Conservation (phyloP, 2,329 filamentous ascomycete species). For the Ascomycota sp. region DNA sequence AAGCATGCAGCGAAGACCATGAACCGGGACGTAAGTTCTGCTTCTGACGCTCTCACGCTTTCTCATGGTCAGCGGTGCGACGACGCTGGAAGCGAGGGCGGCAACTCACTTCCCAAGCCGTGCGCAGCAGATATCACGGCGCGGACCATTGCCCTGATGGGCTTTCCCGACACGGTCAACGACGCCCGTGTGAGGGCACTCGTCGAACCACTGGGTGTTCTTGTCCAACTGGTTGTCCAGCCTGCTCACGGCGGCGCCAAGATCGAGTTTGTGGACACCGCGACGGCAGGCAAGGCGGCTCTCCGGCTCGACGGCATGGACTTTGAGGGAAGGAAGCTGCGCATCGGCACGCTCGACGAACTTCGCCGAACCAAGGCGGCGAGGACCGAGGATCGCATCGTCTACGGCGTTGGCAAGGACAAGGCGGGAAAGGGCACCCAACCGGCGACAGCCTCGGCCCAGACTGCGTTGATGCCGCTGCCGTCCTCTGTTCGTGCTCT, state of each 20-base stretch:
- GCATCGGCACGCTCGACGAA: slow-evolving; percentile 30
- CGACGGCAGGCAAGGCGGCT: slow-evolving; percentile 50
- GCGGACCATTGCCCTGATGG: slow-evolving; percentile 60
- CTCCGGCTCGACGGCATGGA: slow-evolving; percentile 32
- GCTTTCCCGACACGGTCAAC: slow-evolving; percentile 80
- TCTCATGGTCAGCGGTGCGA: slow-evolving; percentile 6
- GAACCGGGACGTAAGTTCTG: slow-evolving; percentile 11
- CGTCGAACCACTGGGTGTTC: slow-evolving; percentile 44
- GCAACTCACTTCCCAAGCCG: slow-evolving; percentile 9
- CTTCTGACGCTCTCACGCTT: slow-evolving; percentile 4
- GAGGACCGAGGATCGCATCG: slow-evolving; percentile 9
- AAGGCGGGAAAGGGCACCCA: slow-evolving; percentile 4
- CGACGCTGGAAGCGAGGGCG: slow-evolving; percentile 14
- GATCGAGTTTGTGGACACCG: slow-evolving; percentile 53
- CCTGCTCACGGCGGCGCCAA: slow-evolving; percentile 69
- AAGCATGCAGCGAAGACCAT: slow-evolving; percentile 29
- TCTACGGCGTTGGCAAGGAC: slow-evolving; percentile 11
- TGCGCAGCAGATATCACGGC: slow-evolving; percentile 29
- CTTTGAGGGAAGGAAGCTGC: slow-evolving; percentile 30
- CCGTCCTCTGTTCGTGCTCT: slow-evolving; percentile 20
- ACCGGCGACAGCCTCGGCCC: slow-evolving; percentile 3
- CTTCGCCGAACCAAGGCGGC: slow-evolving; percentile 28
- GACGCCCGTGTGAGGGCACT: slow-evolving; percentile 58
- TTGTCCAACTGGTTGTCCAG: slow-evolving; percentile 57
- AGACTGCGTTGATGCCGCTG: slow-evolving; percentile 19